phyloP scores from a whole-genome alignment of 768 basidiomycete species.

The Boletus pseudopeckii region DNA sequence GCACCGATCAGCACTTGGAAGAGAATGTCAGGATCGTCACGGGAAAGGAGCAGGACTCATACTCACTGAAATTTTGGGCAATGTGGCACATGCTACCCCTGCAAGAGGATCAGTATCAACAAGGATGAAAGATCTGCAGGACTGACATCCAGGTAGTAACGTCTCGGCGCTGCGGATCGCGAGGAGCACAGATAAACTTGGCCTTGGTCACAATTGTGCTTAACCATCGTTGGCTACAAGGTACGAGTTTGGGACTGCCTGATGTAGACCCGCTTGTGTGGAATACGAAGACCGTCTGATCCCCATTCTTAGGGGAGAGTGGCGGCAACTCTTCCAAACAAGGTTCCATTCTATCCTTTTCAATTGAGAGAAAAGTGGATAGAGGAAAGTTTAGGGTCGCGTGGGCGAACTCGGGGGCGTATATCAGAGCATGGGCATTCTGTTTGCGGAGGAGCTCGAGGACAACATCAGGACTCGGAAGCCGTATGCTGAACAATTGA shows the following conservation, averaged over 20 bases:
- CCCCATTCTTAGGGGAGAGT: constrained; percentile 33
- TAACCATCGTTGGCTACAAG: constrained; percentile 66
- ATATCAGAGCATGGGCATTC: constrained; percentile 60
- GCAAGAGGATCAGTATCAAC: constrained; percentile 35
- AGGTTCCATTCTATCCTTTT: constrained; percentile 36
- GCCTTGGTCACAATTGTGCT: constrained; percentile 61
- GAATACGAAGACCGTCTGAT: constrained; percentile 63
- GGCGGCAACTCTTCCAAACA: constrained; percentile 42
- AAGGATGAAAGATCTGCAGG: constrained; percentile 13
- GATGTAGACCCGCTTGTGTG: constrained; percentile 83
- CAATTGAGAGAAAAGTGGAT: constrained; percentile 44
- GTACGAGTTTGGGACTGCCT: constrained; percentile 78
- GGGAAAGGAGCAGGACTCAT: constrained; percentile 12
- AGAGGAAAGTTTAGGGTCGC: constrained; percentile 45
- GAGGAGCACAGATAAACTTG: constrained; percentile 46
- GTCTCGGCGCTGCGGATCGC: constrained; percentile 53
- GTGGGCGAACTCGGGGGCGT: constrained; percentile 53
- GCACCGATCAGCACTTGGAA: constrained; percentile 59
- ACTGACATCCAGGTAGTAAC: constrained; percentile 73
- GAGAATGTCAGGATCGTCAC: constrained; percentile 20
- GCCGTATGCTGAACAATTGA: constrained; percentile 73
- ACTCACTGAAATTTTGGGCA: constrained; percentile 70
- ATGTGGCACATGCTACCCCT: constrained; percentile 87
- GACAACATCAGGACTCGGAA: constrained; percentile 69
- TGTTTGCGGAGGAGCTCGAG: constrained; percentile 66